Evolutionary conservation across 2,329 filamentous ascomycete genomes (phyloP), one percentile per base, ranked within the genome.

Genomic region (Raffaelea deltoideospora): DNA sequence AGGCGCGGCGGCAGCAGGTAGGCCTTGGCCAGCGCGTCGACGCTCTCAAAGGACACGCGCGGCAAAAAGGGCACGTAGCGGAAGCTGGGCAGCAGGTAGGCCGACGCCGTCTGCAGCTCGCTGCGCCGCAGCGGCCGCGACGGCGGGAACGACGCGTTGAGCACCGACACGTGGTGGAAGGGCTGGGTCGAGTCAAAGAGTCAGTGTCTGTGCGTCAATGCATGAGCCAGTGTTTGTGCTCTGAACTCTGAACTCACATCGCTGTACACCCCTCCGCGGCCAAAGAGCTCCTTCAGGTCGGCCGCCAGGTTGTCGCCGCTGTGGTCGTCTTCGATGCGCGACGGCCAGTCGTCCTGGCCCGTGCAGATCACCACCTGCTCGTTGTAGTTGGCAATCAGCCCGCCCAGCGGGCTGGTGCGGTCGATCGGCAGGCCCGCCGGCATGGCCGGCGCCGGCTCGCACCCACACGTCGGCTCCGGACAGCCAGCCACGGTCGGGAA

Each of bases 281-380:
- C 78, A 43, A 84, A 59, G 26, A 83, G 52, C 46, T 71, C 67
- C 53, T 83, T 88, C 40, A 95, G 54, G 38, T 82, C 76, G 27
- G 78, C 74, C 6, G 78, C 75, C 15, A 87, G 54, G 46, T 78
- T 78, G 45, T 75, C 67, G 14, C 63, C 72, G 49, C 57, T 68
- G 47, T 78, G 72, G 41, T 92, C 85, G 32, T 93, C 77, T 53
- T 93, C 86, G 43, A 95, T 92, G 39, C 73, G 72, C 50, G 80
- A 87, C 21, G 67, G 64, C 87, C 87, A 95, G 58, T 93, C 82
- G 22, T 67, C 60, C 42, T 75, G 72, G 5, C 84, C 86, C 0
- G 86, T 93, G 43, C 80, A 87, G 13, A 95, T 66, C 10, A 96
- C 57, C 4, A 95, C 70, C 47, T 95, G 86, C 55, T 92, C 79